Evolutionary conservation across 352 stramenopile genomes (phyloP), one percentile per base, ranked within the genome.

Genomic region (Phytophthora agathidicida): DNA sequence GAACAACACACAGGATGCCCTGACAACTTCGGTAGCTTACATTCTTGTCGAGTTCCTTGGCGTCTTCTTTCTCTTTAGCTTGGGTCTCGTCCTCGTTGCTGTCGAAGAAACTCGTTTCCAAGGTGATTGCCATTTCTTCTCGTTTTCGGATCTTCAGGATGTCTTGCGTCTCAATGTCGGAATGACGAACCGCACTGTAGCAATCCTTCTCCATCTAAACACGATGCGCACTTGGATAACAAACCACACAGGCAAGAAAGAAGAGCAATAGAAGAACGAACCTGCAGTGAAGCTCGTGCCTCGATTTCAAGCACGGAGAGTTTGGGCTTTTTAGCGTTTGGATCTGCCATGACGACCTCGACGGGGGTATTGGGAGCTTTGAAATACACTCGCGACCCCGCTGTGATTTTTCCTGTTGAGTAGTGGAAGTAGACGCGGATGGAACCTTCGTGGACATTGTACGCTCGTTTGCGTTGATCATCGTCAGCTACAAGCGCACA

Each of bases 361-460:
- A 93, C 80, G 11, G 83, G 77, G 14, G 72, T 80, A 32, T 72
- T 84, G 2, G 78, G 73, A 9, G 80, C 71, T 54, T 96, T 97
- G 55, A 75, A 86, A 68, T 96, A 96, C 32, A 86, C 75, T 10
- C 87, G 68, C 13, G 80, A 82, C 8, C 77, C 85, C 3, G 88
- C 76, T 7, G 91, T 97, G 67, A 98, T 97, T 52, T 96, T 92
- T n/a, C 87, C 89, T 6, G 94, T 91, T 0, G 86, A 88, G 57
- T 97, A 97, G 73, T 98, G 94, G 54, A 89, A 98, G 28, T 91
- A 77, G 5, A 96, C 91, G 24, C 77, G 77, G 22, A 98, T 96
- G n/a, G 61, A 85, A 6, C 88, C 91, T 50, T 98, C 90, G 6
- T 92, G 74, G 0, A 98, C 73, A 59, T 96, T 94, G 69, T 96